A percentile compares a stretch with the other conserved stretches of the same genome.
These are phyloP conservation scores for Huntiella abstrusa DNA, from an alignment of 2,329 filamentous ascomycete genomes.

Conservation along the genomic window DNA sequence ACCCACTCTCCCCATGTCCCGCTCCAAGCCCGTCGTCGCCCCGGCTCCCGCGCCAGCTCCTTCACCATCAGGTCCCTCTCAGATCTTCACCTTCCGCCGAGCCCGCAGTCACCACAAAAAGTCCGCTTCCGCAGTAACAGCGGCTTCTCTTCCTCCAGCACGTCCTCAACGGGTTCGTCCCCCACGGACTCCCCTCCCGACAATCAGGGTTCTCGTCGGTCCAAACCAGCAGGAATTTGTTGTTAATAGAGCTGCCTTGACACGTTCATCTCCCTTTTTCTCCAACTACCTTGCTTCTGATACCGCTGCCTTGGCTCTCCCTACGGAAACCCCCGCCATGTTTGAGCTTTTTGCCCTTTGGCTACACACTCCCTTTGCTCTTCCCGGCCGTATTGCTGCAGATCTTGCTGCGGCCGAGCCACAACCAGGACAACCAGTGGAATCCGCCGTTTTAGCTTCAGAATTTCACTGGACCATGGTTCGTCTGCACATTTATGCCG, in stretches of 20 bases:
- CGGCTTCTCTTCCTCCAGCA: neutral
- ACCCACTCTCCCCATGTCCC: neutral
- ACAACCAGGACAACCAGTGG: conserved; percentile 12
- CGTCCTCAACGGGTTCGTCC: neutral
- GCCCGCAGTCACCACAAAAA: neutral
- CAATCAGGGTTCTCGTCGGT: conserved; percentile 24
- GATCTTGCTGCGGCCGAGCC: conserved; percentile 17
- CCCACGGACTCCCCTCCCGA: conserved; percentile 10
- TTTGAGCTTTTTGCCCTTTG: conserved; percentile 35
- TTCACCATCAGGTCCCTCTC: neutral
- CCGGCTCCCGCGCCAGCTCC: neutral
- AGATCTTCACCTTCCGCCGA: neutral
- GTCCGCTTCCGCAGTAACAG: neutral
- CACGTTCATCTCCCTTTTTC: conserved; percentile 29
- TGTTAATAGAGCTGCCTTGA: conserved; percentile 27
- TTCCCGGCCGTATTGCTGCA: conserved; percentile 25
- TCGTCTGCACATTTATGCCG: conserved; percentile 37
- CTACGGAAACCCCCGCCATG: conserved; percentile 30
- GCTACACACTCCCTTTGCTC: conserved; percentile 19
- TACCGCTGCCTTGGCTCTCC: conserved; percentile 22
- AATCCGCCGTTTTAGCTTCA: conserved; percentile 16
- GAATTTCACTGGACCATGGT: conserved; percentile 37
- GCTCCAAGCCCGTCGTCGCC: neutral
- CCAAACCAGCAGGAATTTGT: conserved; percentile 23
- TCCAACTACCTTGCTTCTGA: conserved; percentile 24